These are phyloP conservation scores for Starmerella gropengiesseri DNA, from an alignment of 805 yeast genomes.

Conservation along the genomic window DNA sequence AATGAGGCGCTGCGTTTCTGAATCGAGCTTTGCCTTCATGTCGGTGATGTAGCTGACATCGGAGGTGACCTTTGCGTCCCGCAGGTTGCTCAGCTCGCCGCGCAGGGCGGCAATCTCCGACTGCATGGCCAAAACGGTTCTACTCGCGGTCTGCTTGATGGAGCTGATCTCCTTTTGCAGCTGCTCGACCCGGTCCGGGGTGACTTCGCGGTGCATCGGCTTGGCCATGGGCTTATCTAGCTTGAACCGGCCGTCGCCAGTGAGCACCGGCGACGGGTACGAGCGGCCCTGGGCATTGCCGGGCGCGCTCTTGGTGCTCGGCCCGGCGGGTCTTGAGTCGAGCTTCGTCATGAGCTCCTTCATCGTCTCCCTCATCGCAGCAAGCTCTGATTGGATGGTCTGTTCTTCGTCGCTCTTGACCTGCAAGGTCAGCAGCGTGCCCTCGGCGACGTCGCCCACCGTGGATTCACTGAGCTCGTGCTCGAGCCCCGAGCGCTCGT, in stretches of 20 bases:
- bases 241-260: constrained; percentile 18
- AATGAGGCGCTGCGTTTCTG: constrained; percentile 61
- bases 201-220: constrained; percentile 1
- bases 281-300: too few species aligned
- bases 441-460: constrained; percentile 47
- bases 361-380: constrained; percentile 16
- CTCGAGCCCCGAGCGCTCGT: constrained; percentile 44
- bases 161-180: constrained; percentile 51
- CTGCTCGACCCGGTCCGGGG: constrained; percentile 11
- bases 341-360: constrained; percentile 26
- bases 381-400: constrained; percentile 22
- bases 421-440: constrained; percentile 48
- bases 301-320: too few species aligned
- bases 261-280: constrained; percentile 15
- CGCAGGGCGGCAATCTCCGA: constrained; percentile 31
- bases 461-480: constrained; percentile 71
- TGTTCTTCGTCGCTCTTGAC: constrained; percentile 35
- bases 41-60: constrained; percentile 55
- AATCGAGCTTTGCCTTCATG: constrained; percentile 61
- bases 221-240: constrained; percentile 14
- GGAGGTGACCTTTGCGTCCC: constrained; percentile 18
- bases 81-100: constrained; percentile 38
- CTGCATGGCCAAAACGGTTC: constrained; percentile 36
- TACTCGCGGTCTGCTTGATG: constrained; percentile 44
- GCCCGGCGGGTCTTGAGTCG: constrained; percentile 1